Conservation (phyloP, 768 basidiomycete genomes). For the Lactifluus rugatus region DNA sequence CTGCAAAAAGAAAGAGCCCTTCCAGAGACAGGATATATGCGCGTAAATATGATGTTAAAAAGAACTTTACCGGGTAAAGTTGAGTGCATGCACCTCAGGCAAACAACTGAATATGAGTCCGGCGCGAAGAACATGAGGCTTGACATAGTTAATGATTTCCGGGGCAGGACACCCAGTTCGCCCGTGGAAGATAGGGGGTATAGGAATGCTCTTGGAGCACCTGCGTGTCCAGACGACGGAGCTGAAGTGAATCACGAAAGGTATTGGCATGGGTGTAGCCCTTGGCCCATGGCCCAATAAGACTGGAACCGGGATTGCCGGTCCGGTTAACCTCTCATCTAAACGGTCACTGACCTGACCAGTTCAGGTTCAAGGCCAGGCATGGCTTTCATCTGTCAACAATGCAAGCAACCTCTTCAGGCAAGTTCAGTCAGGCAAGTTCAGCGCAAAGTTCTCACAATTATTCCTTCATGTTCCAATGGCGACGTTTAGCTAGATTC, state of each 20-base stretch:
- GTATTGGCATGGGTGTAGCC: conserved; percentile 3
- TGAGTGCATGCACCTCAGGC: background rate
- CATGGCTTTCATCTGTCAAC: conserved; percentile 62
- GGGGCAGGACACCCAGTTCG: too few species aligned
- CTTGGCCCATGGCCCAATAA: background rate
- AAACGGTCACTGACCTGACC: too few species aligned
- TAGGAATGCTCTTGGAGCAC: too few species aligned
- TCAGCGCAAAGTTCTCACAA: background rate
- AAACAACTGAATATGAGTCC: background rate
- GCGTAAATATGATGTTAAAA: background rate
- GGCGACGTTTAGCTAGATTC: conserved; percentile 55
- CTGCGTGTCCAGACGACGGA: too few species aligned
- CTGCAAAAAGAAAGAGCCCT: conserved; percentile 6
- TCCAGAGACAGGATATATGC: background rate
- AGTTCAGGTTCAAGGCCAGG: too few species aligned
- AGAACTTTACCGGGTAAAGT: background rate
- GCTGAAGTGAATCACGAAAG: background rate
- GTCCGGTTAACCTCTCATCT: background rate
- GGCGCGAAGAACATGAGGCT: conserved; percentile 16
- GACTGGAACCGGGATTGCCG: background rate
- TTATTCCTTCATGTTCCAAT: too few species aligned
- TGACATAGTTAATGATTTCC: background rate
- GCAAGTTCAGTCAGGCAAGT: conserved; percentile 30
- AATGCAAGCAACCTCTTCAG: conserved; percentile 87
- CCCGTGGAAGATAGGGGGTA: too few species aligned